These are phyloP conservation scores for Corymbia citriodora DNA, from an alignment of 441 rosid species.

Conservation along the genomic window DNA sequence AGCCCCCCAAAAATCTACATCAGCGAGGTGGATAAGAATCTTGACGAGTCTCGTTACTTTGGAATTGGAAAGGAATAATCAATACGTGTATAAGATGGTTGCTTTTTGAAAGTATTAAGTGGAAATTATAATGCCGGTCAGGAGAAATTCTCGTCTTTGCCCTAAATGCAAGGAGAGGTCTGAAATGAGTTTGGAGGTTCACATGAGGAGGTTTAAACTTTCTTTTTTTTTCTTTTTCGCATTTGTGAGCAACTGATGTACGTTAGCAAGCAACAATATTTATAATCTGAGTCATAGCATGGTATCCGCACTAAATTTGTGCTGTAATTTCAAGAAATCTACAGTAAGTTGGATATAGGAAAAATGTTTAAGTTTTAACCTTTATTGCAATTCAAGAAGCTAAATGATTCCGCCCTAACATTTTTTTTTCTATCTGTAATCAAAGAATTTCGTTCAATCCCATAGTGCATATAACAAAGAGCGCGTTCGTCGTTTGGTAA, in stretches of 20 bases:
- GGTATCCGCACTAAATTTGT: background rate
- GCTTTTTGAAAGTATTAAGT: background rate
- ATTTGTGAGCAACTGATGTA: background rate
- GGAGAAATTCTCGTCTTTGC: background rate
- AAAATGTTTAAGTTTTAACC: background rate
- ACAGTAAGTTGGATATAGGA: background rate
- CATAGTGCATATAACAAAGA: background rate
- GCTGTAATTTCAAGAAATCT: background rate
- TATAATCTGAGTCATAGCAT: background rate
- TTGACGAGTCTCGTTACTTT: background rate
- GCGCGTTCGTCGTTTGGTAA: background rate
- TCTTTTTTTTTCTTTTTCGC: background rate
- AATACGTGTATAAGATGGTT: background rate
- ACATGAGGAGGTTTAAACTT: background rate
- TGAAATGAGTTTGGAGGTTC: background rate
- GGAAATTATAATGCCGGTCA: background rate
- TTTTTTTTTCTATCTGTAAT: background rate
- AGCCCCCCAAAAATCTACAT: background rate
- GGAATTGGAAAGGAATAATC: background rate
- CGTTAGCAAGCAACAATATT: background rate
- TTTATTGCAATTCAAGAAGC: background rate
- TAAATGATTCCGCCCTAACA: background rate
- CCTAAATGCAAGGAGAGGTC: background rate
- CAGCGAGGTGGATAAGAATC: background rate
- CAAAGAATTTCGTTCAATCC: background rate